Evolutionary conservation across 108 stramenopile species (phyloP), one percentile per base, ranked within the genome.

Genomic region (Skeletonema potamos): DNA sequence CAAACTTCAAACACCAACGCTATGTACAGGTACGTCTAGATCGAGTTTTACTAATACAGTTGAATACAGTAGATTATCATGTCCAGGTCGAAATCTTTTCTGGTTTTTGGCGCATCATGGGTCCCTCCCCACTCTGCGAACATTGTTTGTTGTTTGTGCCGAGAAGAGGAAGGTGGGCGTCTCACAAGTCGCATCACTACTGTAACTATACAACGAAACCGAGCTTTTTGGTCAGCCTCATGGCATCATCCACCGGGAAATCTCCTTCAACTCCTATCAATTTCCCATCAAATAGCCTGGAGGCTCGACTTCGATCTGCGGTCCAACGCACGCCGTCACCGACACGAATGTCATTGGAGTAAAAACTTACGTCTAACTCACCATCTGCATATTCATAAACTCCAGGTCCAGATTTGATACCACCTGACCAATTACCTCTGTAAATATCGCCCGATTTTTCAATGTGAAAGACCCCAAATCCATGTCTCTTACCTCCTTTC

Each of bases 261-360:
- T 30, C 75, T 32, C 75, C 75, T 43, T 68, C 68, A 32, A 57
- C 55, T 27, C 75, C 75, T 1, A 68, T 41, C 6, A 76, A 26
- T 34, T 64, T 54, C 2, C 75, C 75, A 58, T 76, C 62, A 27
- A 69, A 41, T 20, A 76, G 27, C 27, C 75, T 48, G 6, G 75
- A 76, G 0, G 75, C 75, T 36, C 55, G 58, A 39, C 43, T 26
- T 57, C 75, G 59, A 63, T 54, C 60, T 22, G 75, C 62, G 22
- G 39, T 68, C 75, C 75, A 76, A n/a, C 75, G 46, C 33, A 76
- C 75, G n/a, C 75, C 75, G 12, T 76, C 75, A 12, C 75, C 75
- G 27, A 64, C 60, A 29, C 75, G 58, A 7, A 76, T 62, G 20
- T 76, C 75, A 41, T 68, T 62, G 24, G 57, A 13, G 54, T 76